phyloP scores from a whole-genome alignment of 192 early-diverging fungal genomes.

The Podila epigama region DNA sequence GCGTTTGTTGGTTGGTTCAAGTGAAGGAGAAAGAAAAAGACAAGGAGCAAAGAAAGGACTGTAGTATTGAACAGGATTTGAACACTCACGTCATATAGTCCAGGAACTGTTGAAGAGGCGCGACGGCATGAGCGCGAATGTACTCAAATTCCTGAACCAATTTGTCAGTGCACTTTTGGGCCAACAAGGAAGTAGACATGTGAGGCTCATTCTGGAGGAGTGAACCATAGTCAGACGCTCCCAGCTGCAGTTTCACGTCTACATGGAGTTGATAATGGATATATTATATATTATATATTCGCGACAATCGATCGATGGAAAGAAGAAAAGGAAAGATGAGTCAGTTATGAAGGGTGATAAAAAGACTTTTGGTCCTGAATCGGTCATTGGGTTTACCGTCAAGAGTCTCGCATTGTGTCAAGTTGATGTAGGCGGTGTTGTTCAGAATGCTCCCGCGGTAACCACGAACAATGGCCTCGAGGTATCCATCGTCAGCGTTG shows the following conservation, averaged over 20 bases:
- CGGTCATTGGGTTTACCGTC: conserved; percentile 76
- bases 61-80: too few relatives aligned
- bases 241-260: conserved; percentile 96
- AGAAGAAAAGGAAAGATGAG: background rate
- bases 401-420: conserved; percentile 97
- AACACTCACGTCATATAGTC: conserved; percentile 93
- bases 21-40: too few relatives aligned
- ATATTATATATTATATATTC: too few relatives aligned
- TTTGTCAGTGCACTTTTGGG: conserved; percentile 87
- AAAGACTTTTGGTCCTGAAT: background rate
- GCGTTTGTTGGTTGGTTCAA: too few relatives aligned
- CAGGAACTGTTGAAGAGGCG: conserved; percentile 88
- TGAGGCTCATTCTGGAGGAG: conserved; percentile 97
- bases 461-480: conserved; percentile 95
- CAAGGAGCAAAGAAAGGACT: too few relatives aligned
- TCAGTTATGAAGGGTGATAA: too few relatives aligned
- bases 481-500: conserved; percentile 91
- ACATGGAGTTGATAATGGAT: background rate
- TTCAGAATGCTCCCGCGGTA: conserved; percentile 90
- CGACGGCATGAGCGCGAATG: conserved; percentile 81
- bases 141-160: conserved; percentile 95
- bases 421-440: conserved; percentile 85
- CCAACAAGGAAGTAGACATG: conserved; percentile 90
- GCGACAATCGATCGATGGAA: too few relatives aligned
- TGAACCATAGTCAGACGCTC: conserved; percentile 94